phyloP scores from a whole-genome alignment of 768 basidiomycete genomes.

The Leccinum aurantiacum region DNA sequence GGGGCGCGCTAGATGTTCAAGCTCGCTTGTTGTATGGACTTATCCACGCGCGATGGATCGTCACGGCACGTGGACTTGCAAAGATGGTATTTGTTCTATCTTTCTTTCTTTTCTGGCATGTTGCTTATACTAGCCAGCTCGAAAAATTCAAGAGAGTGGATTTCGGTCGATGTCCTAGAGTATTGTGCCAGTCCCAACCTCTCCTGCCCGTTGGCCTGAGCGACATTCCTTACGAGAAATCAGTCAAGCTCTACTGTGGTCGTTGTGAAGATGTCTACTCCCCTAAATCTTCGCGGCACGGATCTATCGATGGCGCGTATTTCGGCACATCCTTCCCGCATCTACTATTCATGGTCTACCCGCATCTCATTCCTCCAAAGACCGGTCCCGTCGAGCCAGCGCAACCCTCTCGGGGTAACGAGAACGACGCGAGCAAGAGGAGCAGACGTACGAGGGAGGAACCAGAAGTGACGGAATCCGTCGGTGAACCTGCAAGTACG shows the following conservation, averaged over 20 bases:
- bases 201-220: conserved; percentile 96
- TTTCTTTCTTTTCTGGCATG: not conserved
- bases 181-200: conserved; percentile 90
- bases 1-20: conserved; percentile 89
- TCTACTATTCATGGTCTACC: conserved; percentile 95
- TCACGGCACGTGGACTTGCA: conserved; percentile 86
- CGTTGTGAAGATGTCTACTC: conserved; percentile 99
- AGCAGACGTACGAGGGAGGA: conserved; percentile 57
- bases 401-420: conserved; percentile 25
- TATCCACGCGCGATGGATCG: conserved; percentile 96
- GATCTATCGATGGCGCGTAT: conserved; percentile 97
- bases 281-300: conserved; percentile 95
- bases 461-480: conserved; percentile 48
- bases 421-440: conserved; percentile 36
- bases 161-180: conserved; percentile 97
- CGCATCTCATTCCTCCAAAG: conserved; percentile 87
- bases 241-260: conserved; percentile 97
- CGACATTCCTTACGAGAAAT: conserved; percentile 97
- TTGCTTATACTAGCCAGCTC: conserved; percentile 47
- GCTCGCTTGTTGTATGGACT: conserved; percentile 93
- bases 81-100: conserved; percentile 76
- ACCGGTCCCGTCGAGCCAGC: conserved; percentile 47
- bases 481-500: conserved; percentile 72
- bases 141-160: conserved; percentile 99
- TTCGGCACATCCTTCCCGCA: conserved; percentile 99